Evolutionary conservation across 2,329 filamentous ascomycete genomes (phyloP), one percentile per base, ranked within the genome.

Genomic region (Aspergillus versicolor): DNA sequence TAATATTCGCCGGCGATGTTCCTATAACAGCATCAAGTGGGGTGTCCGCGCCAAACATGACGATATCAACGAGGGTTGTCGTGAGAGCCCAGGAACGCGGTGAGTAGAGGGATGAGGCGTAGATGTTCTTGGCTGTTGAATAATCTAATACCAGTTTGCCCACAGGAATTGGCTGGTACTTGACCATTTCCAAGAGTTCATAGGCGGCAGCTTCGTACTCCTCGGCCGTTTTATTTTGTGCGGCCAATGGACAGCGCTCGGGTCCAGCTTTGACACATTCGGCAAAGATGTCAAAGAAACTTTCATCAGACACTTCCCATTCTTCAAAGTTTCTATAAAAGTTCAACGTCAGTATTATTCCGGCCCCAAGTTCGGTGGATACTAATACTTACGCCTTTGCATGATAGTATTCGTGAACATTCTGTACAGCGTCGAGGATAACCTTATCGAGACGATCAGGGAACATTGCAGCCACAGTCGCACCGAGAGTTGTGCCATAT

Each of bases 391-490:
- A 58, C 56, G 45, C 53, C 17, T 27, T 41, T 32, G 45, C 56
- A 45, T 54, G 46, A n/a, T 54, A 47, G 21, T 58, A 58, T 15
- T 58, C 56, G 15, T 49, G 15, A 2, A 45, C 40, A 46, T 60
- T 60, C 21, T 60, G 54, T 12, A 60, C 50, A 3, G 50, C 54
- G 19, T 60, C 58, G 11, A 60, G 37, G 17, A 56, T 44, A 17
- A 60, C 32, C 46, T 44, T 45, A n/a, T 52, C 54, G 24, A 60
- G 37, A 5, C 58, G 37, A 3, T 60, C 58, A 12, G 58, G 54
- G 51, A 60, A 60, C 58, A 60, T 60, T 15, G 58, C 58, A 17
- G 54, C 50, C 6, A 57, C 37, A 2, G 55, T 56, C 30, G 58
- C 41, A 3, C 58, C 58, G 9, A 60, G 30, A 2, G 50, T 57